Evolutionary conservation across 179 eudicot species (phyloP).

Genomic region (Amaranthus tricolor): DNA sequence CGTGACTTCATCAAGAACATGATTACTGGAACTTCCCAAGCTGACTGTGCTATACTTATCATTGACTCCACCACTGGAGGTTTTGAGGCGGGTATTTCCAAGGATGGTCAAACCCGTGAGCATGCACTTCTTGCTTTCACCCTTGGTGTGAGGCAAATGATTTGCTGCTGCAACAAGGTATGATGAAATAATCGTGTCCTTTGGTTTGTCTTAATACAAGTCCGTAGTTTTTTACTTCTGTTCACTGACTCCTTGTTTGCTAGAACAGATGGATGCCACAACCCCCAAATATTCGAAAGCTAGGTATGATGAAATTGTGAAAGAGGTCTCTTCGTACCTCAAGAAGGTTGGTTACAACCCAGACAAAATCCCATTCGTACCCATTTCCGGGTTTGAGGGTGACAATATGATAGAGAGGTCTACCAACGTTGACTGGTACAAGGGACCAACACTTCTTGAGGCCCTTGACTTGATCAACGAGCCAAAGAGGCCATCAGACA

Average conservation of each 20-base stretch:
- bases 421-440: slow-evolving; percentile 47
- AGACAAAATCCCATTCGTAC: slow-evolving; percentile 35
- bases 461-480: slow-evolving; percentile 33
- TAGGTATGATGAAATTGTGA: slow-evolving; percentile 40
- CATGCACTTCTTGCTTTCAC: slow-evolving; percentile 40
- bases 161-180: slow-evolving; percentile 39
- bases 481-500: slow-evolving; percentile 47
- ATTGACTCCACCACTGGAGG: slow-evolving; percentile 52
- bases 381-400: slow-evolving; percentile 37
- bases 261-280: slow-evolving; percentile 38
- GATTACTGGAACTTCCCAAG: slow-evolving; percentile 52
- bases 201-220: not conserved
- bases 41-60: slow-evolving; percentile 50
- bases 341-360: slow-evolving; percentile 48
- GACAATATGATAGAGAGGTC: slow-evolving; percentile 45
- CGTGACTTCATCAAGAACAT: slow-evolving; percentile 51
- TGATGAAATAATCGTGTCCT: no score
- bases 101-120: slow-evolving; percentile 45
- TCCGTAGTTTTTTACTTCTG: not conserved
- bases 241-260: not conserved
- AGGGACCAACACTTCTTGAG: slow-evolving; percentile 44
- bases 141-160: slow-evolving; percentile 42
- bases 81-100: slow-evolving; percentile 40
- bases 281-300: slow-evolving; percentile 43
- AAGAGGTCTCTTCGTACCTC: slow-evolving; percentile 38